Percentiles rank a stretch among this genome's conserved stretches.
Conservation (phyloP, 495 filamentous ascomycete genomes). For the Neohortaea acidophila region DNA sequence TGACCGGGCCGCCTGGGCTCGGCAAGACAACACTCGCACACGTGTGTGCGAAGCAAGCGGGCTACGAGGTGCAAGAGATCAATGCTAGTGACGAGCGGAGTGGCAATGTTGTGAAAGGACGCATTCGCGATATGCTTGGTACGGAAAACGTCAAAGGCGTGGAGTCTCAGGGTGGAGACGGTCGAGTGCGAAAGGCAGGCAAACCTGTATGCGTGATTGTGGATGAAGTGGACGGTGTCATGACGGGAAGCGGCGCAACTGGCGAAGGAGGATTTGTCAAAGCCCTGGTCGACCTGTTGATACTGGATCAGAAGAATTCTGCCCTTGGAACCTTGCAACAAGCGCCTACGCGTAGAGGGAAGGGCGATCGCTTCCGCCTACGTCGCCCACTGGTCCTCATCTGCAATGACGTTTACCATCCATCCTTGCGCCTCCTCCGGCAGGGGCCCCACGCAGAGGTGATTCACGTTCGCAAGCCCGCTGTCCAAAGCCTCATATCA, state of each 20-base stretch:
- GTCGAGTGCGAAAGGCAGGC: constrained; percentile 55
- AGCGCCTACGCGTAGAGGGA: constrained; percentile 36
- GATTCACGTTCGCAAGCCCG: constrained; percentile 80
- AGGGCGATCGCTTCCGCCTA: constrained; percentile 67
- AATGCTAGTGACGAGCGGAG: constrained; percentile 73
- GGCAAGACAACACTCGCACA: constrained; percentile 95
- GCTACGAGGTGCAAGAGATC: constrained; percentile 86
- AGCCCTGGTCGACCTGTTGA: constrained; percentile 76
- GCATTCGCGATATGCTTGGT: constrained; percentile 72
- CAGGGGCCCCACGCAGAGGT: constrained; percentile 71
- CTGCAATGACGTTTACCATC: constrained; percentile 95
- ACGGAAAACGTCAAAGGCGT: constrained; percentile 85
- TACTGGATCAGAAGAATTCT: constrained; percentile 70
- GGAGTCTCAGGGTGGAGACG: constrained; percentile 45
- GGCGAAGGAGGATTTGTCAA: constrained; percentile 86
- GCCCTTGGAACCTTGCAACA: constrained; percentile 21
- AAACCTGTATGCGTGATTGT: constrained; percentile 85
- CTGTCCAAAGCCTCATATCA: constrained; percentile 68
- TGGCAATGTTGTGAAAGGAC: constrained; percentile 65
- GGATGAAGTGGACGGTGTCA: constrained; percentile 91
- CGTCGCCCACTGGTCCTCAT: constrained; percentile 81
- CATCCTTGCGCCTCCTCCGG: constrained; percentile 69
- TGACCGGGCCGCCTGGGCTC: constrained; percentile 81
- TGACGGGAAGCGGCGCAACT: constrained; percentile 57
- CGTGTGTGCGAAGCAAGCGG: constrained; percentile 86